phyloP scores from a whole-genome alignment of 2,329 filamentous ascomycete species.

The Cercospora citrullina region DNA sequence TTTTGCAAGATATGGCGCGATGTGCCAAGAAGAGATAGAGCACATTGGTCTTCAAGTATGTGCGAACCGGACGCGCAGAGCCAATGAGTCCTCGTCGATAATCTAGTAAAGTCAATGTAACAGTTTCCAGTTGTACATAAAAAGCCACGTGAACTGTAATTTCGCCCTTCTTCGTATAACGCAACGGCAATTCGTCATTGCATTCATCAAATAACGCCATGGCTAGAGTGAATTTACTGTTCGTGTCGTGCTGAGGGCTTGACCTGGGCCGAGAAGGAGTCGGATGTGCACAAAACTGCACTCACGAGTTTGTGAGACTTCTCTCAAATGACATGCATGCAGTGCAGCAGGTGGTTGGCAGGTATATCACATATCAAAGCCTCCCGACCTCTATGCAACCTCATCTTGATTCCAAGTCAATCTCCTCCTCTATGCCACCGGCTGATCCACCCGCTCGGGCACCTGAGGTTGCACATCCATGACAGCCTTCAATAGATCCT shows the following conservation, averaged over 20 bases:
- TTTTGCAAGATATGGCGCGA: background rate
- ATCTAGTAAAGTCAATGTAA: background rate
- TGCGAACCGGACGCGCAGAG: background rate
- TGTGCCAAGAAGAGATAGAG: background rate
- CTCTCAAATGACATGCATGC: background rate
- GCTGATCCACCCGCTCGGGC: slow-evolving; percentile 47
- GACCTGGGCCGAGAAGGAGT: too few species aligned
- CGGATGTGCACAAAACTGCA: too few species aligned
- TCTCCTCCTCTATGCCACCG: slow-evolving; percentile 32
- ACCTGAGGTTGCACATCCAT: slow-evolving; percentile 76
- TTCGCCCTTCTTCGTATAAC: too few species aligned
- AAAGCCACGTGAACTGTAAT: background rate
- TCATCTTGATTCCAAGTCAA: too few species aligned
- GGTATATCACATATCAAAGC: background rate
- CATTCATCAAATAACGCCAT: background rate
- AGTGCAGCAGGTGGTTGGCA: background rate
- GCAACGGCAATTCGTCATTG: background rate
- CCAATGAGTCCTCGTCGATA: background rate
- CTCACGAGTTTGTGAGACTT: background rate
- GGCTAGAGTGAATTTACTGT: too few species aligned
- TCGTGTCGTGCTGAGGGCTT: too few species aligned
- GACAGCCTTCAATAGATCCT: slow-evolving; percentile 81
- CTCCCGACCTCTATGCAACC: background rate
- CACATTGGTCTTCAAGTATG: background rate
- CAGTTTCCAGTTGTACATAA: background rate